Base-by-base conservation (phyloP, 805 yeast species). In the Candida xiaguanensis region DNA sequence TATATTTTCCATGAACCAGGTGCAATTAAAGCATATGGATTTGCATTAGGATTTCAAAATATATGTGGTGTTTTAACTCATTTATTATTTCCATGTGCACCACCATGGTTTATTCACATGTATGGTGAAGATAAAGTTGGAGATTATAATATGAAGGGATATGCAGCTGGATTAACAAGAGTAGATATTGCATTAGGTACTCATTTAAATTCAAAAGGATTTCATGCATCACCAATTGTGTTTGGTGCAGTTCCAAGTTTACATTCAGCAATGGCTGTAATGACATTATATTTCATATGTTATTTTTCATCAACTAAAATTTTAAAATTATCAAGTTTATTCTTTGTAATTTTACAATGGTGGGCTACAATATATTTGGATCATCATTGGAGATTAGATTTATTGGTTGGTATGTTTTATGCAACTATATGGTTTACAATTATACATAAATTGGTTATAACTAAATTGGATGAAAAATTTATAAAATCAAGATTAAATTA, bases 291-390 rank as follows among this genome's bases (percentile, higher is more conserved):
- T 42, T 72, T 66, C 41, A 52, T 71, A 14, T 44, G 60, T 17
- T 65, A 65, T 51, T 67, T 69, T 50, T 47, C 72, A 3, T 52
- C 61, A 20, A 65, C 67, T 63, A 45, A 48, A 8, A 26, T 47
- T 0, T 53, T 67, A 16, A 67, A 65, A 44, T 13, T 64, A 4
- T 46, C 68, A 1, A 71, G 70, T 17, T 52, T 71, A 4, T 27
- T 42, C 0, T 82, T 74, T 56, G 75, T 81, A 6, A 40, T 65
- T 2, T 51, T 77, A 27, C 87, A 82, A 53, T 80, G 87, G 84
- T 82, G 87, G 86, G 78, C 85, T 16, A 78, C 87, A 2, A 78
- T 82, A 60, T 82, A 82, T 50, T 57, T 82, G 42, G 87, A 81
- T 53, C 88, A 82, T 57, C 90, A 82, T 57, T 82, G 82, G 73